Base-by-base conservation (phyloP, 441 rosid species). In the Iberis amara region DNA sequence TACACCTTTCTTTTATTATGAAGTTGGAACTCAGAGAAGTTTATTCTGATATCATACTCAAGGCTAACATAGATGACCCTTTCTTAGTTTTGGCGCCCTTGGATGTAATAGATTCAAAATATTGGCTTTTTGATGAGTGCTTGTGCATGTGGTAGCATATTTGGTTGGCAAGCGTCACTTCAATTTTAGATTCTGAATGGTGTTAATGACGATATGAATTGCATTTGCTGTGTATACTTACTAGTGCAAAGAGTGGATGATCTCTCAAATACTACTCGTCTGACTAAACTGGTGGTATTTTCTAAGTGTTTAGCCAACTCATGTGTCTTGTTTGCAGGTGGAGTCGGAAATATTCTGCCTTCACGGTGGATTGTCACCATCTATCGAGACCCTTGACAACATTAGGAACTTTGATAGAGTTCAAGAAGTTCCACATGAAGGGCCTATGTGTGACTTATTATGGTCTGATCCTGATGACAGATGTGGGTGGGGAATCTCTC, bases 401-500 rank as follows among this genome's bases (percentile, higher is more conserved):
- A 66, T 83, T 48, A 72, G 91, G 57, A 83, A 79, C 61, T 80
- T 83, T 61, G 91, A 83, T 45, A 71, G 89, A 33, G 81, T 82
- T 42, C 85, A 82, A 73, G 89, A 79, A 69, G 89, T 82, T 58
- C 89, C 89, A 7, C 89, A 79, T 50, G 89, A 82, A 71, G 89
- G 89, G 13, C 85, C 89, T 47, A 82, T 82, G 85, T 79, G 89
- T 58, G 89, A 82, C 69, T 73, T 82, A 52, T 62, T 82, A 44
- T 82, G 89, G 89, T 82, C 85, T 55, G 89, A 82, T 70, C 89
- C 85, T 6, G 89, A 82, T 61, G 89, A 82, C 58, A 52, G 89
- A 45, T 77, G 85, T 35, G 85, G 89, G 35, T 82, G 85, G 89
- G 89, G 85, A 28, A 82, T 82, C 33, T 82, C 89, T 36, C 89